A percentile compares a stretch with the other conserved stretches of the same genome.
These are phyloP conservation scores for Rhodotorula sp. DNA, from an alignment of 1,284 basidiomycete species.

Conservation along the genomic window DNA sequence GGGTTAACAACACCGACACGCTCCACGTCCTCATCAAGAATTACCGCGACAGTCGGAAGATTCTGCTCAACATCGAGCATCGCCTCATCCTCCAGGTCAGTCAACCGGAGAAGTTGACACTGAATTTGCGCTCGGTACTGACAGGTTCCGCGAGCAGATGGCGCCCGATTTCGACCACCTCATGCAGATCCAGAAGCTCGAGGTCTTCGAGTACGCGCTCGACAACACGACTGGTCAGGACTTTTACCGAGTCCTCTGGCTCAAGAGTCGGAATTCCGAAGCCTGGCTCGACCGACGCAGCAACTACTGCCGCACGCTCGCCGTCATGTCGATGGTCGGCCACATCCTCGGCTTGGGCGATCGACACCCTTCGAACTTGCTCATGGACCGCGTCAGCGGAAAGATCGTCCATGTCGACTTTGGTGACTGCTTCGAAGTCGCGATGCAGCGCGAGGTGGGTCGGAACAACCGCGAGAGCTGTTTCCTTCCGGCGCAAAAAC, in stretches of 20 bases:
- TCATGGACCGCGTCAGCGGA: slow-evolving; percentile 87
- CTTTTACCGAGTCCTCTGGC: slow-evolving; percentile 95
- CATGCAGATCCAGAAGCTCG: slow-evolving; percentile 93
- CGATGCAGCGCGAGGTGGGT: slow-evolving; percentile 48
- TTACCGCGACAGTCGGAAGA: slow-evolving; percentile 85
- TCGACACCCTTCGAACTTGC: slow-evolving; percentile 92
- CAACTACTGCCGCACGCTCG: slow-evolving; percentile 94
- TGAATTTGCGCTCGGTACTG: too few relatives aligned
- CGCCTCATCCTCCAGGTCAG: slow-evolving; percentile 90
- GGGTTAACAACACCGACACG: slow-evolving; percentile 96
- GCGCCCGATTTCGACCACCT: slow-evolving; percentile 97
- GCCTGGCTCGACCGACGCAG: slow-evolving; percentile 96
- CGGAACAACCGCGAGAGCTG: not conserved
- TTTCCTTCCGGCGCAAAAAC: not conserved
- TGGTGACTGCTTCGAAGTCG: slow-evolving; percentile 54
- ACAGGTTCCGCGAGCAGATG: slow-evolving; percentile 62
- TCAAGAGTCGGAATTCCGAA: slow-evolving; percentile 91
- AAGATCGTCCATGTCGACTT: slow-evolving; percentile 98
- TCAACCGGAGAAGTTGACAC: not conserved
- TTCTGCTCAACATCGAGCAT: slow-evolving; percentile 96
- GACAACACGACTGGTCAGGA: slow-evolving; percentile 99
- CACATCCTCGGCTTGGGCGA: slow-evolving; percentile 98
- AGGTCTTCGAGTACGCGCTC: slow-evolving; percentile 98
- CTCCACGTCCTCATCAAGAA: slow-evolving; percentile 97
- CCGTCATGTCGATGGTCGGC: slow-evolving; percentile 91